phyloP scores from a whole-genome alignment of 306 rosid species.

The Prunus campanulata region DNA sequence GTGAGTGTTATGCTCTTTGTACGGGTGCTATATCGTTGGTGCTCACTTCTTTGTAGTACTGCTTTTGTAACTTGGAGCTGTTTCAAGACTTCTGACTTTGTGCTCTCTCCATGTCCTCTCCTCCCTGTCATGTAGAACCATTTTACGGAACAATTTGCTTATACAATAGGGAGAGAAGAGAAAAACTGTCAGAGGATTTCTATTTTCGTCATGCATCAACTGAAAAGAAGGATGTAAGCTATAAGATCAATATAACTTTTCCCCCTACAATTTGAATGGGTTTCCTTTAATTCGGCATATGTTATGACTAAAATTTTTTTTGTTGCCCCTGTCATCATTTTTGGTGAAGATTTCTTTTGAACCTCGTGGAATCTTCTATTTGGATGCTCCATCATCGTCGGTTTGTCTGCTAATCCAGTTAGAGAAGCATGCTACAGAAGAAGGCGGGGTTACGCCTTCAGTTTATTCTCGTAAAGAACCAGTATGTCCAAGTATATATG shows the following conservation, averaged over 20 bases:
- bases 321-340: constrained; percentile 19
- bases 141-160: constrained; percentile 96
- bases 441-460: constrained; percentile 89
- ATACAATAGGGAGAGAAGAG: constrained; percentile 95
- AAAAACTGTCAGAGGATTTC: constrained; percentile 92
- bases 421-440: constrained; percentile 96
- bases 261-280: neutral
- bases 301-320: constrained; percentile 15
- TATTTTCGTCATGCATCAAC: constrained; percentile 68
- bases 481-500: constrained; percentile 47
- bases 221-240: constrained; percentile 80
- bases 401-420: constrained; percentile 94
- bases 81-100: constrained; percentile 41
- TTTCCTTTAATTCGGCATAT: neutral
- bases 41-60: constrained; percentile 16
- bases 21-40: constrained; percentile 21
- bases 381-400: constrained; percentile 92
- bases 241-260: neutral
- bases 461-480: constrained; percentile 97
- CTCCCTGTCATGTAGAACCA: constrained; percentile 62
- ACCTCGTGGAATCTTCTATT: constrained; percentile 74
- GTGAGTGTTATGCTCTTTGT: constrained; percentile 49
- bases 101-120: constrained; percentile 19
- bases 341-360: constrained; percentile 53
- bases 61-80: constrained; percentile 25